Evolutionary conservation across 352 stramenopile genomes (phyloP), one percentile per base, ranked within the genome.

Genomic region (Phytophthora agathidicida): DNA sequence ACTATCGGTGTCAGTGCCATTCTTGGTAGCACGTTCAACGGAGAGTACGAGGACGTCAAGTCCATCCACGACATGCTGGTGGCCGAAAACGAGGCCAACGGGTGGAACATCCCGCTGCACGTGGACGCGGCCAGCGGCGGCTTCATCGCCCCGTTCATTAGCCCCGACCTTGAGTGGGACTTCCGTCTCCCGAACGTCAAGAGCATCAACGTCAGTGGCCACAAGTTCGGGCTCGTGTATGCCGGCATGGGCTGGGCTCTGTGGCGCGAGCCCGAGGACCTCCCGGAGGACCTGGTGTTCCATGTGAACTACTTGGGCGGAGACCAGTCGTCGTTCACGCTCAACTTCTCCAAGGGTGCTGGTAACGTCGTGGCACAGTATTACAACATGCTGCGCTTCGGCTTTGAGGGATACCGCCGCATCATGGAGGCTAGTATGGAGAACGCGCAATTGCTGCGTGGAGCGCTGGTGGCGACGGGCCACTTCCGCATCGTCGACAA

Each of bases 211-310:
- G 86, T 94, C n/a, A 97, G 87, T 42, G 93, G 93, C 38, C 93
- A 98, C 79, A 98, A 98, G 64, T 98, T 97, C 67, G 93, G 93
- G 1, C 81, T 97, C 22, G 87, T 94, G 39, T 97, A 97, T 58
- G 90, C 88, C n/a, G 93, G 93, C 23, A 97, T 97, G 70, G 93
- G 93, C 33, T 97, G 91, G 91, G 85, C 94, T 3, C 60, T 97
- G 8, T 98, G 93, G 82, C 88, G 86, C n/a, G 84, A 96, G 48
- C 51, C 65, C 1, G 59, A 72, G 13, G 87, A 96, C 55, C 71
- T 97, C 5, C 90, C 90, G 4, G 84, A 93, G 0, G 88, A 96
- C 50, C 68, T 96, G 19, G 79, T 96, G 44, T 96, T 96, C 71
- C 88, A 96, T 55, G 89, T 97, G 3, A 96, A 97, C 67, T 98